Percentiles rank a stretch among this genome's conserved stretches.
Evolutionary conservation across 2,329 filamentous ascomycete species (phyloP).

Genomic region (Botrytis deweyae): DNA sequence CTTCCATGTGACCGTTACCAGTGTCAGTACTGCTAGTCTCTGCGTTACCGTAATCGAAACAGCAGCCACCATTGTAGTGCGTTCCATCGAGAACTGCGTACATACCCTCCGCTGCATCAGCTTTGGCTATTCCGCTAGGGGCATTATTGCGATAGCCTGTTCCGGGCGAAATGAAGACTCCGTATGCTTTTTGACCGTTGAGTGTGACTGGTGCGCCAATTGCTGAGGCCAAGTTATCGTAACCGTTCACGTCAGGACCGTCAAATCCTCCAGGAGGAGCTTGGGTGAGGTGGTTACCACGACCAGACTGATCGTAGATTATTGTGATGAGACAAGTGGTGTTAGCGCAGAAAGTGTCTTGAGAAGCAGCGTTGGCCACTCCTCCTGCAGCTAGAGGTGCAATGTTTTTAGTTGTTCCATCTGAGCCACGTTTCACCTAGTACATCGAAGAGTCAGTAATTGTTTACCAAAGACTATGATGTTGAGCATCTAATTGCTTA

Average conservation of each 20-base stretch:
- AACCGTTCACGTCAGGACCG: constrained; percentile 56
- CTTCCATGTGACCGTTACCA: constrained; percentile 67
- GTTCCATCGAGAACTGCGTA: constrained; percentile 60
- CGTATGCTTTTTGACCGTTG: constrained; percentile 61
- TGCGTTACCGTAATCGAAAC: constrained; percentile 58
- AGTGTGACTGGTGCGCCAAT: constrained; percentile 61
- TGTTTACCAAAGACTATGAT: background rate
- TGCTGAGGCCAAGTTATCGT: constrained; percentile 59
- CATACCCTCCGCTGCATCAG: constrained; percentile 57
- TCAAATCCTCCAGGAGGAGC: constrained; percentile 57
- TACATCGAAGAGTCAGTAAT: background rate
- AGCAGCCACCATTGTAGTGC: constrained; percentile 58
- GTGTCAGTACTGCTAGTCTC: constrained; percentile 53
- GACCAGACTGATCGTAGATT: constrained; percentile 66
- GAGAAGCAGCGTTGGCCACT: constrained; percentile 59
- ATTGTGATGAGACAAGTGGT: constrained; percentile 63
- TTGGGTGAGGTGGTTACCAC: constrained; percentile 60
- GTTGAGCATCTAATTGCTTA: background rate
- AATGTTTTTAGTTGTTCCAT: constrained; percentile 41
- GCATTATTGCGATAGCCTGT: constrained; percentile 63
- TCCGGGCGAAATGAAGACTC: constrained; percentile 60
- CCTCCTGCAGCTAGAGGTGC: constrained; percentile 55
- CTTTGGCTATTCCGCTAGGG: constrained; percentile 52
- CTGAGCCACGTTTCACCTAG: constrained; percentile 52
- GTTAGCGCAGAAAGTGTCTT: constrained; percentile 59